These are phyloP conservation scores for Penicillium sp. DNA, from an alignment of 2,329 filamentous ascomycete genomes.

Conservation along the genomic window DNA sequence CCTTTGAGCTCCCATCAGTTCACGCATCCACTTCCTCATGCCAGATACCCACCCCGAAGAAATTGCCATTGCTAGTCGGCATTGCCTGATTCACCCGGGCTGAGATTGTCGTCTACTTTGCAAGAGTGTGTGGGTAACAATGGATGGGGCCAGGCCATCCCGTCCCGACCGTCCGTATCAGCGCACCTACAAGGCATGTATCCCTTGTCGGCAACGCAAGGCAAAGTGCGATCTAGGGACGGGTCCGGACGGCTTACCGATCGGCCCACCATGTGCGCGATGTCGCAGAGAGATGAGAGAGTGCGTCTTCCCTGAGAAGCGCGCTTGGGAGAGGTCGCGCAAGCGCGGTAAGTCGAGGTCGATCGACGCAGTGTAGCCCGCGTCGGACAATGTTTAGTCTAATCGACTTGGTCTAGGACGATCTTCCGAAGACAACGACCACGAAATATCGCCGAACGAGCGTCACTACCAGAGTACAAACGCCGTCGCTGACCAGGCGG, in stretches of 20 bases:
- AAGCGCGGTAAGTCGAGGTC: slow-evolving; percentile 25
- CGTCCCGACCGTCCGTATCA: slow-evolving; percentile 39
- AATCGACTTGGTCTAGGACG: slow-evolving; percentile 11
- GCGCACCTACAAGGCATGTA: slow-evolving; percentile 51
- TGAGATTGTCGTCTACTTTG: not conserved
- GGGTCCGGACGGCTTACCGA: slow-evolving; percentile 34
- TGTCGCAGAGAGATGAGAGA: slow-evolving; percentile 48
- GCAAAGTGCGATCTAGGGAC: slow-evolving; percentile 46
- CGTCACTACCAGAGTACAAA: slow-evolving; percentile 3
- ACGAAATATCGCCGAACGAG: slow-evolving; percentile 3
- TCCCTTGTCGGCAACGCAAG: slow-evolving; percentile 49
- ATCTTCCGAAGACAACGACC: slow-evolving; percentile 11
- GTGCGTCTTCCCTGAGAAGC: slow-evolving; percentile 44
- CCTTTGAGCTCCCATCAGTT: not conserved
- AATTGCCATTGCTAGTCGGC: slow-evolving; percentile 8
- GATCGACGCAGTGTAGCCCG: not conserved
- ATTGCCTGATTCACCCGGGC: slow-evolving; percentile 12
- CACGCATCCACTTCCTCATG: slow-evolving; percentile 10
- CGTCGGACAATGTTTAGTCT: slow-evolving; percentile 9
- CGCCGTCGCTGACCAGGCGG: slow-evolving; percentile 4
- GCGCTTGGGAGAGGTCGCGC: slow-evolving; percentile 36
- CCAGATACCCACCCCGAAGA: slow-evolving; percentile 11
- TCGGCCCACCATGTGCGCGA: slow-evolving; percentile 42
- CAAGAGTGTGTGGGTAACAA: slow-evolving; percentile 12
- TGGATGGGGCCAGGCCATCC: slow-evolving; percentile 20